Base-by-base conservation (phyloP, 306 rosid genomes). In the Hippophae tibetana region DNA sequence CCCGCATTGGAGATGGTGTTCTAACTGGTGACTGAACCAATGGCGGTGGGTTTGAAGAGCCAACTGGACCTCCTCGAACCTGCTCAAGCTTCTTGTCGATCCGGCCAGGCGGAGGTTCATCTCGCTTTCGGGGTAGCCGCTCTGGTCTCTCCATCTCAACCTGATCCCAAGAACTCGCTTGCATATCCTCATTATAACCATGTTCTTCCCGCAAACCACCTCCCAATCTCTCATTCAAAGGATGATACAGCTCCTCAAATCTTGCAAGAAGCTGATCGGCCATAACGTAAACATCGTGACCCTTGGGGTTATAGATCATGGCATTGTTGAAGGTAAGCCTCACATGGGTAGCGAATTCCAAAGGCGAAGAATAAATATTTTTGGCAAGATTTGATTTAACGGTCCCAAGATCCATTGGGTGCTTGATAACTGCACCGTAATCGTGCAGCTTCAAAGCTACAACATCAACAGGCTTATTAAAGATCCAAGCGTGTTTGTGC, bases 331-430 rank as follows among this genome's bases (percentile, higher is more conserved):
- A 85, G 10, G 96, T 83, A 62, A 87, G 98, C 83, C 89, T 85
- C 74, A 90, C 95, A 73, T 90, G 86, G 74, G 83, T 87, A 5
- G 96, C 95, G 78, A 90, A 87, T 58, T 85, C 98, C 65, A 58
- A 74, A 1, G 93, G 87, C 5, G 95, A 81, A 70, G 85, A 85
- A 70, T 92, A 92, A 84, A 85, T 85, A 54, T 78, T 82, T 72
- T 85, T 83, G 72, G 47, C 72, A 70, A 92, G 68, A 74, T 87
- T 78, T 11, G 81, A 43, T 74, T 82, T 85, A 69, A 92, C 89
- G 43, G 93, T 83, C 12, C 98, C 98, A 60, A 92, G 70, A 78
- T 92, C 98, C 98, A 92, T 92, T 5, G 96, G 98, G 53, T 76
- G 81, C 48, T 68, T 81, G 31, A 92, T 77, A 54, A 92, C 85